Evolutionary conservation across 768 basidiomycete species (phyloP), one percentile per base, ranked within the genome.

Genomic region (Steccherinum ochraceum): DNA sequence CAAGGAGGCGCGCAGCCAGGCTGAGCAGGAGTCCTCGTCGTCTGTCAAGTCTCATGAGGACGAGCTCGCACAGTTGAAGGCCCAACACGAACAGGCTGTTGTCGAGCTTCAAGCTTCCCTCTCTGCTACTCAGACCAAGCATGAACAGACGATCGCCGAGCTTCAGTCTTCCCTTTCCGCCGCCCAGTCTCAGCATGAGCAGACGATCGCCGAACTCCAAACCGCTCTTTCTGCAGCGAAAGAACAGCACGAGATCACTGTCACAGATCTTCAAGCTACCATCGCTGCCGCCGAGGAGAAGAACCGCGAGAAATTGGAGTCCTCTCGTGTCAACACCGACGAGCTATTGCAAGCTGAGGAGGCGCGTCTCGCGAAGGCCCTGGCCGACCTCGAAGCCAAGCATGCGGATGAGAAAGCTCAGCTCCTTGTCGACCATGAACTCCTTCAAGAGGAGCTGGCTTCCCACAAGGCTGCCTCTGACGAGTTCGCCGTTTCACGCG

Each of bases 401-500:
- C 78, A 83, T 45, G 61, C 70, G 24, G 67, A 74, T 40, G 78
- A 80, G 45, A 67, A 71, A 12, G 74, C 73, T 49, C 61, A 65
- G 19, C 60, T 74, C 24, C 56, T 62, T 23, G 66, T 64, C 52
- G 69, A 70, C 40, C 68, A 65, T 51, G 67, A 68, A 40, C 47
- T 63, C 24, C 66, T 77, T 11, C 35, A 62, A 11, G 58, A 83
- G 71, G 83, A 91, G 59, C 75, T 82, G 48, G 72, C 77, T 27
- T 68, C 76, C 4, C 72, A 73, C 55, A 73, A 84, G 53, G 69
- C 67, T 24, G 64, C 70, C 7, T 62, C 78, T 63, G 54, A 78
- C 74, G 69, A 78, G 50, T 59, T 69, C 30, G 56, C 55, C 2
- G 53, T 58, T 23, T 61, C 68, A n/a, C 69, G 62, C 30, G 69